These are phyloP conservation scores for Xylaria sp. DNA, from an alignment of 2,329 filamentous ascomycete species.

Conservation along the genomic window DNA sequence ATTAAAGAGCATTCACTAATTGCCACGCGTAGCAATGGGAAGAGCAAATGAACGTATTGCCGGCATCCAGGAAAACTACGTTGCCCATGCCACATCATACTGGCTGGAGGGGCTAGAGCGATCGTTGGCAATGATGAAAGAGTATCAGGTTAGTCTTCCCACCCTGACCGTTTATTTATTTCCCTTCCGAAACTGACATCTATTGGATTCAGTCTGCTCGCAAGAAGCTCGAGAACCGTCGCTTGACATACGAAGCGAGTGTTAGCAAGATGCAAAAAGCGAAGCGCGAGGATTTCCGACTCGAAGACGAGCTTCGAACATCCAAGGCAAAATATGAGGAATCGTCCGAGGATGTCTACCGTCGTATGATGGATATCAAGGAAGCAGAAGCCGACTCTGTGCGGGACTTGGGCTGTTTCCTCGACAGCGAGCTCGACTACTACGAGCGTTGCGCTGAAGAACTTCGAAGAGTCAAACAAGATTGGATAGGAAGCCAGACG, in stretches of 20 bases:
- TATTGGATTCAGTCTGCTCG: conserved; percentile 67
- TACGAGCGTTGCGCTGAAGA: conserved; percentile 92
- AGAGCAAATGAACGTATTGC: conserved; percentile 89
- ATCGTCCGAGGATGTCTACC: conserved; percentile 88
- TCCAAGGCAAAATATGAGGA: conserved; percentile 98
- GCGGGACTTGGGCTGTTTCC: conserved; percentile 79
- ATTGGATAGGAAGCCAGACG: conserved; percentile 54
- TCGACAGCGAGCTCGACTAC: conserved; percentile 90
- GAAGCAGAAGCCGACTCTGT: conserved; percentile 88
- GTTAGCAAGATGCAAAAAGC: conserved; percentile 91
- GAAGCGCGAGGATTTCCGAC: conserved; percentile 91
- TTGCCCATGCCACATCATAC: conserved; percentile 78
- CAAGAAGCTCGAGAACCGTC: conserved; percentile 92
- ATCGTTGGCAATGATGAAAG: conserved; percentile 93
- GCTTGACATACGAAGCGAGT: conserved; percentile 90
- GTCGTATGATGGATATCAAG: conserved; percentile 96
- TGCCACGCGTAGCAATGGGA: conserved; percentile 69
- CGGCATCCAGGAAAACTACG: conserved; percentile 85
- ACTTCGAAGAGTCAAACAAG: conserved; percentile 67
- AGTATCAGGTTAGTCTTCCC: conserved; percentile 79
- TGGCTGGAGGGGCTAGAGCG: conserved; percentile 95
- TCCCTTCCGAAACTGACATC: conserved; percentile 35
- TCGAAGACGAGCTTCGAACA: conserved; percentile 90
- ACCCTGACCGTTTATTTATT: background rate
- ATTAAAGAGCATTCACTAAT: conserved; percentile 28